Conservation (phyloP, 257 asterid species). For the Solanum piurae region DNA sequence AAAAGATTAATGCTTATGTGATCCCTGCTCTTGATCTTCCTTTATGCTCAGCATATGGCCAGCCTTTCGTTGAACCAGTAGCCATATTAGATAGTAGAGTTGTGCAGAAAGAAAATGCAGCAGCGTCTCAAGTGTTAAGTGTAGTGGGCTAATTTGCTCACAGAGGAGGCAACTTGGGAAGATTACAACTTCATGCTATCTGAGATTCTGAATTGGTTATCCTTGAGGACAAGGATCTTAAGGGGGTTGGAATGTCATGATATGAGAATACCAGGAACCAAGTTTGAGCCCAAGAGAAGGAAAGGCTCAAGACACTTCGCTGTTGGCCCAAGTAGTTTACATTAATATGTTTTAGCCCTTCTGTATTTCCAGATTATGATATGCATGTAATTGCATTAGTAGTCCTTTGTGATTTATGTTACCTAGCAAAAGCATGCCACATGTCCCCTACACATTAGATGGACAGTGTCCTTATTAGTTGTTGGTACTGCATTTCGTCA, state of each 20-base stretch:
- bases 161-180: neutral
- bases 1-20: neutral
- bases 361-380: neutral
- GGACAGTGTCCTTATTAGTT: neutral
- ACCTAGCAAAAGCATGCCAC: neutral
- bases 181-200: neutral
- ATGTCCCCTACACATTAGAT: neutral
- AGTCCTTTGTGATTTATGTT: neutral
- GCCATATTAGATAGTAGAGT: neutral
- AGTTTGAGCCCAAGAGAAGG: neutral
- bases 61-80: neutral
- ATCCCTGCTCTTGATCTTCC: neutral
- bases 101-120: neutral
- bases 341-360: neutral
- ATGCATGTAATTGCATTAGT: neutral
- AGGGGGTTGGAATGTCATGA: neutral
- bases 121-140: neutral
- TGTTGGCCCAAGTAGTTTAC: neutral
- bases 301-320: neutral
- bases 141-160: neutral
- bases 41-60: neutral
- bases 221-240: neutral
- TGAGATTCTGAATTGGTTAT: neutral
- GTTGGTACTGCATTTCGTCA: neutral
- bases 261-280: neutral